Base-by-base conservation (phyloP, 2,329 filamentous ascomycete genomes). In the Colletotrichum sp. region DNA sequence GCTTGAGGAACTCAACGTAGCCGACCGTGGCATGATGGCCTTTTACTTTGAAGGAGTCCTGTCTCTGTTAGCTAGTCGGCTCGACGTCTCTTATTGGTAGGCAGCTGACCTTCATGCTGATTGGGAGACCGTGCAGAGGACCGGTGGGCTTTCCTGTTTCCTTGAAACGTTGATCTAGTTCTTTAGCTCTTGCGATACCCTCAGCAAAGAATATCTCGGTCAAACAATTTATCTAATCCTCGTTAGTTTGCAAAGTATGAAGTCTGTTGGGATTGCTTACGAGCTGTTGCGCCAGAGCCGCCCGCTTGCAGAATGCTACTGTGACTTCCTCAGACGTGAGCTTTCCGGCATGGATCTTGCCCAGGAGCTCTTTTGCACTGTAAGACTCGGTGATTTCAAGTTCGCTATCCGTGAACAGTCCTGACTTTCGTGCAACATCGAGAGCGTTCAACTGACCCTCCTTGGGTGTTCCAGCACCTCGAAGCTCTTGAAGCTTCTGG, bases 41-140 rank as follows among this genome's bases (percentile, higher is more conserved):
- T 4, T 85, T 83, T 57, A 92, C 82, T 69, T 91, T 87, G 82
- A 93, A 91, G 59, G 90, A 90, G 82, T 93, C 92, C 80, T 94
- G 92, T 15, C 60, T 83, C 0, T 88, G 60, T 81, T 76, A 71
- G 71, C 26, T 28, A 28, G n/a, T 39, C 6, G 32, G 5, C 59
- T 64, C n/a, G n/a, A 43, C 6, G 32, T 15, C 2, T 43, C 2
- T 64, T 21, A 9, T 5, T 39, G 13, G 24, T 59, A 30, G 21
- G 12, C 5, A 24, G 48, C 36, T 13, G 36, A 78, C 79, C 78
- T 85, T 86, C 61, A 80, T 68, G 21, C 74, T 79, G 26, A 92
- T 85, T 0, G 91, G 91, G 1, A 92, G 83, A 3, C 92, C 93
- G 82, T 94, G 92, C 7, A 94, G 84, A 6, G 92, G 91, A 0